These are phyloP conservation scores for Aspergillus homomorphus DNA, from an alignment of 495 filamentous ascomycete species.

Conservation along the genomic window DNA sequence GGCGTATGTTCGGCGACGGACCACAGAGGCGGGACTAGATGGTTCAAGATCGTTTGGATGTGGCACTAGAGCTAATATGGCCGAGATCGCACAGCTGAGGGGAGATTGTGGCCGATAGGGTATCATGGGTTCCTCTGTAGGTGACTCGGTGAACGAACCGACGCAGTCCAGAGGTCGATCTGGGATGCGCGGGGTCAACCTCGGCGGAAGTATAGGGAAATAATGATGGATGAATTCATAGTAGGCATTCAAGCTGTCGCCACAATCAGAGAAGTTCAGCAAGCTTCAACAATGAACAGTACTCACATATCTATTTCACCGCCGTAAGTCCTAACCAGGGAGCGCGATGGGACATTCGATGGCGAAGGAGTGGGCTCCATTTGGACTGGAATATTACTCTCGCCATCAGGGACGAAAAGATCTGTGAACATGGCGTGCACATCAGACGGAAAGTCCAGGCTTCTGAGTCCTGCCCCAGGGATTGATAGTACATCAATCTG, in stretches of 20 bases:
- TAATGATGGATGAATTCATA: conserved; percentile 59
- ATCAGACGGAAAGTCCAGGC: conserved; percentile 39
- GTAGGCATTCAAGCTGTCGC: conserved; percentile 53
- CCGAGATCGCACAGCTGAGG: conserved; percentile 54
- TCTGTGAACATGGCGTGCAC: conserved; percentile 38
- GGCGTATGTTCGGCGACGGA: conserved; percentile 51
- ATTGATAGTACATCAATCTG: conserved; percentile 44
- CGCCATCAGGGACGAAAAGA: conserved; percentile 30
- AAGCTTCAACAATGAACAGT: background rate
- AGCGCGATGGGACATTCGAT: conserved; percentile 24
- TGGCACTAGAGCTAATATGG: conserved; percentile 53
- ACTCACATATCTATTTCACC: conserved; percentile 44
- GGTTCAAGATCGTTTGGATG: conserved; percentile 50
- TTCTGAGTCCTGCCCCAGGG: conserved; percentile 43
- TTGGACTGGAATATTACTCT: conserved; percentile 24
- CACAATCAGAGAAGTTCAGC: conserved; percentile 21
- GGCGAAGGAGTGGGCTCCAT: conserved; percentile 36
- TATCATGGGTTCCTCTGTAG: conserved; percentile 38
- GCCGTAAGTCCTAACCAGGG: conserved; percentile 40
- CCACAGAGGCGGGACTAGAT: conserved; percentile 40
- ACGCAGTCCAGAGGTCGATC: conserved; percentile 46
- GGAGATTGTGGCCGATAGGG: conserved; percentile 50
- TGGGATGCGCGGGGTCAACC: conserved; percentile 35
- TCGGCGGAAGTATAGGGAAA: conserved; percentile 57
- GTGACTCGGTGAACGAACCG: conserved; percentile 41